Percentiles rank a stretch among this genome's conserved stretches.
phyloP scores from a whole-genome alignment of 2,329 filamentous ascomycete species.

The Trichophyton schoenleinii region DNA sequence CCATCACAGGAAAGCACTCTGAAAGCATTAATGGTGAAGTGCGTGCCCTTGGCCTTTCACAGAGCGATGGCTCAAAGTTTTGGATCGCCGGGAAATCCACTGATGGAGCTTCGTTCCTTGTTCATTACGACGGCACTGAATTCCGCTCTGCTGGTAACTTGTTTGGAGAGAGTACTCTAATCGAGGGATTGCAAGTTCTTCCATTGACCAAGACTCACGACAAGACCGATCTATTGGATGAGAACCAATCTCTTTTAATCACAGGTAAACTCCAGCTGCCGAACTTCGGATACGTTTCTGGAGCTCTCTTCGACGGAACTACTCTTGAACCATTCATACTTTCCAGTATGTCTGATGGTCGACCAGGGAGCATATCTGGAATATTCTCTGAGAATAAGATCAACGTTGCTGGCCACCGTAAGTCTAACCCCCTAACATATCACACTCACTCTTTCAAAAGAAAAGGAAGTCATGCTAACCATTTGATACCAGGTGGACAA shows the following conservation, averaged over 20 bases:
- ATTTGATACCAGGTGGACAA: conserved; percentile 20
- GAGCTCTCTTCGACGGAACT: conserved; percentile 77
- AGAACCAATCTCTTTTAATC: conserved; percentile 62
- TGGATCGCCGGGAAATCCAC: conserved; percentile 67
- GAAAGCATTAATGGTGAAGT: conserved; percentile 62
- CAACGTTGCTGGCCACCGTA: conserved; percentile 56
- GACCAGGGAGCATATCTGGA: conserved; percentile 60
- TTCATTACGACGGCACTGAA: conserved; percentile 63
- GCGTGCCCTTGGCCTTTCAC: conserved; percentile 61
- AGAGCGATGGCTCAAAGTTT: conserved; percentile 55
- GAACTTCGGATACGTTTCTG: conserved; percentile 67
- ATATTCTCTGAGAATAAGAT: conserved; percentile 74
- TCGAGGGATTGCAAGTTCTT: conserved; percentile 74
- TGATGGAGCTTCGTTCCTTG: conserved; percentile 61
- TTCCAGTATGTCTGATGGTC: conserved; percentile 53
- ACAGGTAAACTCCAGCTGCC: conserved; percentile 71
- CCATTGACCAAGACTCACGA: conserved; percentile 56
- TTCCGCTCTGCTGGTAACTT: conserved; percentile 55
- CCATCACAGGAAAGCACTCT: conserved; percentile 44
- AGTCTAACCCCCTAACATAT: conserved; percentile 23
- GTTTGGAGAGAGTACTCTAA: conserved; percentile 53
- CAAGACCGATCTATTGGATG: conserved; percentile 49
- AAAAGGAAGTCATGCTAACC: conserved; percentile 7
- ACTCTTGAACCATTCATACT: conserved; percentile 66
- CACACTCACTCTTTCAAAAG: neutral